phyloP scores from a whole-genome alignment of 208 protist genomes.

The Leishmania amazonensis region DNA sequence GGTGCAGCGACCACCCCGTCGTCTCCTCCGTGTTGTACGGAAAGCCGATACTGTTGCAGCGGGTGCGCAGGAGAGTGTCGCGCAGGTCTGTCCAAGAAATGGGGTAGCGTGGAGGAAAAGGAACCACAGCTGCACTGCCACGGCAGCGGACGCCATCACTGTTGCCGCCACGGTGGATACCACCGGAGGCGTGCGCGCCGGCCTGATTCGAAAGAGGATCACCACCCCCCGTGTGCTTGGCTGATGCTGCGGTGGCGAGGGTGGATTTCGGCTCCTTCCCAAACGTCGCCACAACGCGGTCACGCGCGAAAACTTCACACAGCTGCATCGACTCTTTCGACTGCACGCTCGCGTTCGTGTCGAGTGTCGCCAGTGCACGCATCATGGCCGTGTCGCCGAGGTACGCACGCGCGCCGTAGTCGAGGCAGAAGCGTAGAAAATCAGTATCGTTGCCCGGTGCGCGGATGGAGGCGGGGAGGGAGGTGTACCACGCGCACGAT shows the following conservation, averaged over 20 bases:
- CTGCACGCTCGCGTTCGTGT: constrained; percentile 48
- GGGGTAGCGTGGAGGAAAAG: constrained; percentile 38
- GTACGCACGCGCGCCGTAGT: constrained; percentile 58
- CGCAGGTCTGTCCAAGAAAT: constrained; percentile 56
- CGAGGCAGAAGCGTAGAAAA: constrained; percentile 77
- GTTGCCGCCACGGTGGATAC: background rate
- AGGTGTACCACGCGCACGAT: constrained; percentile 74
- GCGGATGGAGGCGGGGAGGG: constrained; percentile 56
- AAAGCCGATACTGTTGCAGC: constrained; percentile 83
- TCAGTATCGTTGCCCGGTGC: constrained; percentile 75
- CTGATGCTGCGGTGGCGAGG: background rate
- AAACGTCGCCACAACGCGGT: constrained; percentile 52
- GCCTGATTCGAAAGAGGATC: background rate
- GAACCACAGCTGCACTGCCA: constrained; percentile 3
- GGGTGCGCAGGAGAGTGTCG: constrained; percentile 61
- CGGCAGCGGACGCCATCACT: constrained; percentile 1
- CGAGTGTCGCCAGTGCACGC: constrained; percentile 32
- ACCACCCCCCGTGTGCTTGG: background rate
- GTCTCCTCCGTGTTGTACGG: constrained; percentile 70
- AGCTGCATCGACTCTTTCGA: constrained; percentile 40
- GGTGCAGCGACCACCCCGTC: constrained; percentile 74
- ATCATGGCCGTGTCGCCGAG: constrained; percentile 47
- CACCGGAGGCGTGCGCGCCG: background rate
- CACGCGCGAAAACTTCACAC: constrained; percentile 67
- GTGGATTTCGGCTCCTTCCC: background rate